Evolutionary conservation across 179 eudicot species (phyloP).

Genomic region (Camellia oleifera): DNA sequence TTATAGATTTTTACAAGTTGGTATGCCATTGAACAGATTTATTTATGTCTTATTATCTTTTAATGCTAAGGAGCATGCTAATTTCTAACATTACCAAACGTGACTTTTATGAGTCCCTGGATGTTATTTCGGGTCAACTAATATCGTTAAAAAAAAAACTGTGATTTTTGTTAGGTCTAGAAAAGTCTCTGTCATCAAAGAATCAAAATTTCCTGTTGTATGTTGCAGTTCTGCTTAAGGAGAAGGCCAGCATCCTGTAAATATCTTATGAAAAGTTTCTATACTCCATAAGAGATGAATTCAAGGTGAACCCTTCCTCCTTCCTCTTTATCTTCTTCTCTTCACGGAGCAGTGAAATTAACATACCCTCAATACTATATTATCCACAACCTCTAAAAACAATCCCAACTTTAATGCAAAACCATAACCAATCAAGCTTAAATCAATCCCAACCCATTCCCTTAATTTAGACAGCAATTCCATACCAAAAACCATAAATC

Average conservation of each 20-base stretch:
- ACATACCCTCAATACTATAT: background rate
- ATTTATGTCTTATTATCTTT: background rate
- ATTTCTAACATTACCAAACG: background rate
- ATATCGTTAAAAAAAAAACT: background rate
- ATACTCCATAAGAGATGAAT: too few species aligned
- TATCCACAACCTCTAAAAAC: background rate
- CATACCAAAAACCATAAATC: background rate
- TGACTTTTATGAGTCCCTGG: background rate
- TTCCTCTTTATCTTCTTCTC: background rate
- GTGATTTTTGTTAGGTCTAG: background rate
- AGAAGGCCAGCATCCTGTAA: background rate
- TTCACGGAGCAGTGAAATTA: background rate
- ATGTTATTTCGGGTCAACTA: background rate
- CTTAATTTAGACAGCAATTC: background rate
- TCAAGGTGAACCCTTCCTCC: background rate
- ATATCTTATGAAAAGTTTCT: background rate
- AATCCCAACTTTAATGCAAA: background rate
- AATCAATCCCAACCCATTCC: background rate
- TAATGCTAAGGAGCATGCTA: background rate
- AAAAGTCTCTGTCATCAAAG: background rate
- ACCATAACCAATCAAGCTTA: background rate
- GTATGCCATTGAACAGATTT: background rate
- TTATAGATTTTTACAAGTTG: background rate
- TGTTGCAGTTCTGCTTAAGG: background rate
- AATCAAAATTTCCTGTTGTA: background rate